Conservation (phyloP, 1,284 basidiomycete species). For the Ustanciosporium gigantosporum region DNA sequence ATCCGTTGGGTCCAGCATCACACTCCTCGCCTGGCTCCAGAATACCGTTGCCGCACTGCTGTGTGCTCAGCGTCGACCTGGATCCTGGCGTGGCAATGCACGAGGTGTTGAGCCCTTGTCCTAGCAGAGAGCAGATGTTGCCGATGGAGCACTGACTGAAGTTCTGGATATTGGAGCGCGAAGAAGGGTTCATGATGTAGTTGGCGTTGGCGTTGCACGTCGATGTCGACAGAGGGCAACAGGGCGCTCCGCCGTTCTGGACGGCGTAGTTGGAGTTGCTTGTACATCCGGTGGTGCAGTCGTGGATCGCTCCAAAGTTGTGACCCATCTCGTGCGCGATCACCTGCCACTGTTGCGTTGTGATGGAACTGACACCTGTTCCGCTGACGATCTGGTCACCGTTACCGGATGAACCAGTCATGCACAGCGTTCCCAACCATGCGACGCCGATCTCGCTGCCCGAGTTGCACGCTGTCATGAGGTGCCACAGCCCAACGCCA, state of each 20-base stretch:
- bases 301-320: slow-evolving; percentile 84
- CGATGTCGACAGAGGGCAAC: slow-evolving; percentile 72
- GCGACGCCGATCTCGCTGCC: slow-evolving; percentile 86
- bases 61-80: slow-evolving; percentile 42
- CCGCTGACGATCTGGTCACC: slow-evolving; percentile 71
- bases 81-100: slow-evolving; percentile 49
- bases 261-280: slow-evolving; percentile 57
- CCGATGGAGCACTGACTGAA: slow-evolving; percentile 71
- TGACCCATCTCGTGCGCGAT: slow-evolving; percentile 84
- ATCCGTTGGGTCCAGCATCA: slow-evolving; percentile 76
- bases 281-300: slow-evolving; percentile 69
- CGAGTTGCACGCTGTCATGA: slow-evolving; percentile 83
- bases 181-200: slow-evolving; percentile 42
- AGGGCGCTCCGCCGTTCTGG: slow-evolving; percentile 61
- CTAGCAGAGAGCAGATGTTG: slow-evolving; percentile 71
- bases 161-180: slow-evolving; percentile 38
- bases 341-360: slow-evolving; percentile 71
- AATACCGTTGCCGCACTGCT: slow-evolving; percentile 63
- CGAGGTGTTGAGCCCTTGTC: slow-evolving; percentile 60
- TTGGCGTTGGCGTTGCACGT: slow-evolving; percentile 69
- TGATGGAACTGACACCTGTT: slow-evolving; percentile 78
- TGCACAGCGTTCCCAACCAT: slow-evolving; percentile 66
- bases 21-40: slow-evolving; percentile 75
- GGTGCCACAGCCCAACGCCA: slow-evolving; percentile 81
- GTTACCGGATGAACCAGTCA: slow-evolving; percentile 63